Evolutionary conservation across 805 yeast species (phyloP).

Genomic region (Yarrowia sp.): DNA sequence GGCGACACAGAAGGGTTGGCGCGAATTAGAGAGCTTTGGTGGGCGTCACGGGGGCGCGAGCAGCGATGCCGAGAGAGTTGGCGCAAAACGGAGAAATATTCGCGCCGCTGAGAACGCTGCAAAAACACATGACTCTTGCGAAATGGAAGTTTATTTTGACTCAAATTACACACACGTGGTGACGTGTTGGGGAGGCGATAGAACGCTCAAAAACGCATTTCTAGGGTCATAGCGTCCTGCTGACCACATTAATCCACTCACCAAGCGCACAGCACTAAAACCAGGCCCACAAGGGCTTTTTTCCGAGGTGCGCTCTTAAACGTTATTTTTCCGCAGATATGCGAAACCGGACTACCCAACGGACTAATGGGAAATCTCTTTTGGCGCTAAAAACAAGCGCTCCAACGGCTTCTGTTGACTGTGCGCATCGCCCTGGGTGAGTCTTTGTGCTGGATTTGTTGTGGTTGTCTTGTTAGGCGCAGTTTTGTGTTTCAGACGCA

Average conservation of each 20-base stretch:
- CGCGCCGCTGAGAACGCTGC: background rate
- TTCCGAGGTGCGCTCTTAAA: background rate
- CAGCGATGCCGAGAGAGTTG: background rate
- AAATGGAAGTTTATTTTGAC: conserved; percentile 7
- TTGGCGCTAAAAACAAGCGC: background rate
- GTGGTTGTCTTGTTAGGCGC: background rate
- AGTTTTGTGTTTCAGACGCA: no score
- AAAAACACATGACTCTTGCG: background rate
- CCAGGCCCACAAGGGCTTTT: background rate
- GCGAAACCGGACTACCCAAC: conserved; percentile 14
- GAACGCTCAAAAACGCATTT: no score
- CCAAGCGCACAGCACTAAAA: no score
- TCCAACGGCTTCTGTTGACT: background rate
- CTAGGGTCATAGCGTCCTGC: no score
- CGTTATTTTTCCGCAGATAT: background rate
- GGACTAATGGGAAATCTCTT: background rate
- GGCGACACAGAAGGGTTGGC: background rate
- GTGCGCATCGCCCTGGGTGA: background rate
- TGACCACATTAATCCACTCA: no score
- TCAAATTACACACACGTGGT: background rate
- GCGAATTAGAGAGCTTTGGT: background rate
- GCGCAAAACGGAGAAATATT: background rate
- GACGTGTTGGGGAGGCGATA: background rate
- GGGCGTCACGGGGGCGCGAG: no score
- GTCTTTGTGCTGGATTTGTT: background rate